Percentiles rank a stretch among this genome's conserved stretches.
Evolutionary conservation across 164 flowering plant genomes (phyloP).

Genomic region (Platanus orientalis): DNA sequence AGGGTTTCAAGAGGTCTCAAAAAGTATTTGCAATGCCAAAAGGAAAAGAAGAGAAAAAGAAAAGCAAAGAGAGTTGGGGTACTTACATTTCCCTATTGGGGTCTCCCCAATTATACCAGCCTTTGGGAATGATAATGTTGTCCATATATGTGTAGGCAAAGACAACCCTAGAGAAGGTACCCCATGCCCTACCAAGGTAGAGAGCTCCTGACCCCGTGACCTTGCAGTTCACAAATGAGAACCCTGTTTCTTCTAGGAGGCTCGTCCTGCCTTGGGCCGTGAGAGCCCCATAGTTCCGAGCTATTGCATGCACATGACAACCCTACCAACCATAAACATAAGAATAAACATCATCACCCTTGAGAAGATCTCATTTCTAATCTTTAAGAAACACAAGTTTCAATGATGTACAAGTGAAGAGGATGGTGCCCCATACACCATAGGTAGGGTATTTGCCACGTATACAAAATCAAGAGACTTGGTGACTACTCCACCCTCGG

Average conservation of each 20-base stretch:
- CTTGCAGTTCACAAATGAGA: conserved; percentile 90
- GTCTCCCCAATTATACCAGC: conserved; percentile 99
- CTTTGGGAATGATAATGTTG: conserved; percentile 83
- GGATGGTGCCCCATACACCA: too few species aligned
- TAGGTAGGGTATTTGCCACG: too few species aligned
- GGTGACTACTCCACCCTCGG: too few species aligned
- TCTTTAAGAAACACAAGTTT: too few species aligned
- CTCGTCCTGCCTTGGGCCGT: conserved; percentile 91
- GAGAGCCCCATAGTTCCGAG: conserved; percentile 65
- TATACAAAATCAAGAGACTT: too few species aligned
- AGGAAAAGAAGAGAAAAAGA: not conserved
- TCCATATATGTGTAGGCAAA: conserved; percentile 95
- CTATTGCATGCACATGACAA: conserved; percentile 94
- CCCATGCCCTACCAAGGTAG: conserved; percentile 97
- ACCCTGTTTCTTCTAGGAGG: conserved; percentile 84
- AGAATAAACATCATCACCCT: too few species aligned
- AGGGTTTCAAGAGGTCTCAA: too few species aligned
- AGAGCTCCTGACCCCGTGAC: conserved; percentile 97
- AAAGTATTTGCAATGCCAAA: too few species aligned
- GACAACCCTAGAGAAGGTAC: conserved; percentile 91
- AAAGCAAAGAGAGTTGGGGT: not conserved
- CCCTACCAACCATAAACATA: conserved; percentile 33
- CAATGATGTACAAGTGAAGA: too few species aligned
- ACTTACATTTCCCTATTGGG: conserved; percentile 71
- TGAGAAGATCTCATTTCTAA: too few species aligned